Conservation (phyloP, 164 flowering plant genomes). For the Saururus chinensis region DNA sequence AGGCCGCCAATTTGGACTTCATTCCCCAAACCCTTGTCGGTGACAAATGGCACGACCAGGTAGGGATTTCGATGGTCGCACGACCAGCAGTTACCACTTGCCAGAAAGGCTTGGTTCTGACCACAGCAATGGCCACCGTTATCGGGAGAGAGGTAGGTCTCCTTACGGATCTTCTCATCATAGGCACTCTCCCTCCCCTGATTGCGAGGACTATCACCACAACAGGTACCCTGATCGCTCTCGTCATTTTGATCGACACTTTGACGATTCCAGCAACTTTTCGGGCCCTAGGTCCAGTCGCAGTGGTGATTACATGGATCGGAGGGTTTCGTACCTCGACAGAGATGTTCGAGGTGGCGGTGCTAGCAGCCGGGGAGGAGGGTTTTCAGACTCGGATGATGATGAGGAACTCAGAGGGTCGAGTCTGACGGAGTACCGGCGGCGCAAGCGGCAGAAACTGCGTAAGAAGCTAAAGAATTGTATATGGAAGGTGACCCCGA, state of each 20-base stretch:
- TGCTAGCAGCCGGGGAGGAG: conserved; percentile 23
- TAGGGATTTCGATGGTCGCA: background rate
- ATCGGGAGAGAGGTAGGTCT: conserved; percentile 17
- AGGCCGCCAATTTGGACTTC: too few relatives aligned
- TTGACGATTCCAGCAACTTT: background rate
- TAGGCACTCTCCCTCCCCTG: background rate
- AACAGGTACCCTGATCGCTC: background rate
- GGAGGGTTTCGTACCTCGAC: conserved; percentile 24
- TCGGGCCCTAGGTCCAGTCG: background rate
- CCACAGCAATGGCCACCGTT: conserved; percentile 1
- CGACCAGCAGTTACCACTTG: background rate
- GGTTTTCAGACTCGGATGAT: conserved; percentile 37
- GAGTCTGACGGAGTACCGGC: conserved; percentile 56
- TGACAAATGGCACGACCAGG: background rate
- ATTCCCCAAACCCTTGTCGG: background rate
- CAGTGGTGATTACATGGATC: conserved; percentile 1
- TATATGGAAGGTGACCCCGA: conserved; percentile 75
- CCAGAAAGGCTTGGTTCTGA: background rate
- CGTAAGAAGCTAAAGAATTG: conserved; percentile 49
- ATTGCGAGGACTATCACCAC: conserved; percentile 1
- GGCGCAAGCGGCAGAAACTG: conserved; percentile 78
- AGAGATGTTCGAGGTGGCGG: conserved; percentile 1
- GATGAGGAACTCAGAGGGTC: conserved; percentile 87
- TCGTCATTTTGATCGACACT: background rate
- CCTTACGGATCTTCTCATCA: conserved; percentile 3